Evolutionary conservation across 805 yeast genomes (phyloP).

Genomic region (Ogataea methylovora): DNA sequence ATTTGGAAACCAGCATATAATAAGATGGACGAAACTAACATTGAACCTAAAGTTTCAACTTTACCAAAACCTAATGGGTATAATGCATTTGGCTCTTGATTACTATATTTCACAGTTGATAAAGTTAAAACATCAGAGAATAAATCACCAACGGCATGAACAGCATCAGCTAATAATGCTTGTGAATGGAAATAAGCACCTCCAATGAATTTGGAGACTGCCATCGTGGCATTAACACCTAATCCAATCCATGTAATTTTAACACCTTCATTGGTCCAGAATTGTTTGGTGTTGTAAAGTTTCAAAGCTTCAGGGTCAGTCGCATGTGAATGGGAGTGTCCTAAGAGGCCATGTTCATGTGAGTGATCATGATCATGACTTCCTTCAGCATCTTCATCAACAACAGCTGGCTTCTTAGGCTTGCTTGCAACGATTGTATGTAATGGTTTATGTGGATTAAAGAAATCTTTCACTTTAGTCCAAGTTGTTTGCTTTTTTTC

Average conservation of each 20-base stretch:
- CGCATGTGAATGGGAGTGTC: conserved; percentile 33
- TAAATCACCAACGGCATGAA: conserved; percentile 87
- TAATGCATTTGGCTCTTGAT: conserved; percentile 43
- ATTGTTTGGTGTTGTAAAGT: conserved; percentile 34
- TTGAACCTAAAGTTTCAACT: conserved; percentile 85
- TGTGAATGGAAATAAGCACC: conserved; percentile 93
- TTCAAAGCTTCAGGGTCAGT: conserved; percentile 36
- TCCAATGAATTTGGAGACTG: conserved; percentile 78
- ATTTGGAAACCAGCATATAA: conserved; percentile 85
- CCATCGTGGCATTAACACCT: conserved; percentile 77
- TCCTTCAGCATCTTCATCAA: neutral
- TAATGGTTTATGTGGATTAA: conserved; percentile 28
- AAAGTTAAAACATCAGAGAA: conserved; percentile 85
- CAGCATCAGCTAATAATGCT: conserved; percentile 88
- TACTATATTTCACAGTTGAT: conserved; percentile 76
- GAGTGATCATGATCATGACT: conserved; percentile 9
- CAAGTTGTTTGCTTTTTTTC: conserved; percentile 14
- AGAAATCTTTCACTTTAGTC: conserved; percentile 24
- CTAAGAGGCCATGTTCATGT: conserved; percentile 13
- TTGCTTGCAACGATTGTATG: conserved; percentile 9
- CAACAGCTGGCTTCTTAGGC: neutral
- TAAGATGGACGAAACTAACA: conserved; percentile 78
- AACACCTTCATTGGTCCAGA: conserved; percentile 71
- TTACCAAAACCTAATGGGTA: conserved; percentile 92
- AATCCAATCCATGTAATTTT: conserved; percentile 91